Evolutionary conservation across 345 rosid species (phyloP).

Genomic region (Lepidium sativum): DNA sequence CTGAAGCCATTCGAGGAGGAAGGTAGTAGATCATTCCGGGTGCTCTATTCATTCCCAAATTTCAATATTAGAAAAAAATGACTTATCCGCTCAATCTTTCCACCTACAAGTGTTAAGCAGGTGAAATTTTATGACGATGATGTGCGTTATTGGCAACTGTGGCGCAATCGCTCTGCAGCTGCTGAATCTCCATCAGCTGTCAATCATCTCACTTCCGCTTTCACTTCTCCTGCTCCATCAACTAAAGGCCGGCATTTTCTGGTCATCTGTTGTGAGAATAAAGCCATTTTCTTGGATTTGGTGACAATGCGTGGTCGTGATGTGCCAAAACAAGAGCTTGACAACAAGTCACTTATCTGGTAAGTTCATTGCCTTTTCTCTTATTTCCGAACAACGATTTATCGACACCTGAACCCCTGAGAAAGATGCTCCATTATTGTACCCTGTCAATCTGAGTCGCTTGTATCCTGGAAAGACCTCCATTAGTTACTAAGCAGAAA

Average conservation of each 20-base stretch:
- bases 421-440: neutral
- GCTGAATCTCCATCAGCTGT: slow-evolving; percentile 93
- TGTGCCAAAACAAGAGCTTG: slow-evolving; percentile 95
- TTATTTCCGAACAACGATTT: neutral
- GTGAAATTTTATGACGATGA: slow-evolving; percentile 93
- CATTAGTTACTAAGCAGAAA: neutral
- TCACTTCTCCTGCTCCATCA: slow-evolving; percentile 77
- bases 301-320: slow-evolving; percentile 98
- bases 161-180: slow-evolving; percentile 88
- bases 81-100: slow-evolving; percentile 1
- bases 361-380: slow-evolving; percentile 25
- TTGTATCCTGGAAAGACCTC: neutral
- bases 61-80: neutral
- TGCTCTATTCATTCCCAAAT: neutral
- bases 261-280: slow-evolving; percentile 93
- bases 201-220: slow-evolving; percentile 70
- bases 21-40: slow-evolving; percentile 36
- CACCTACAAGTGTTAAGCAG: slow-evolving; percentile 71
- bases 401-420: neutral
- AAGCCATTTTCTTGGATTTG: slow-evolving; percentile 90
- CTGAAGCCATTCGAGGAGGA: slow-evolving; percentile 94
- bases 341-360: slow-evolving; percentile 90
- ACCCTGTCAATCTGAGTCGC: neutral
- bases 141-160: slow-evolving; percentile 92
- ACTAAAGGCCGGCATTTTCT: slow-evolving; percentile 95